Evolutionary conservation across 129 eudicot genomes (phyloP).

Genomic region (Saposhnikovia divaricata): DNA sequence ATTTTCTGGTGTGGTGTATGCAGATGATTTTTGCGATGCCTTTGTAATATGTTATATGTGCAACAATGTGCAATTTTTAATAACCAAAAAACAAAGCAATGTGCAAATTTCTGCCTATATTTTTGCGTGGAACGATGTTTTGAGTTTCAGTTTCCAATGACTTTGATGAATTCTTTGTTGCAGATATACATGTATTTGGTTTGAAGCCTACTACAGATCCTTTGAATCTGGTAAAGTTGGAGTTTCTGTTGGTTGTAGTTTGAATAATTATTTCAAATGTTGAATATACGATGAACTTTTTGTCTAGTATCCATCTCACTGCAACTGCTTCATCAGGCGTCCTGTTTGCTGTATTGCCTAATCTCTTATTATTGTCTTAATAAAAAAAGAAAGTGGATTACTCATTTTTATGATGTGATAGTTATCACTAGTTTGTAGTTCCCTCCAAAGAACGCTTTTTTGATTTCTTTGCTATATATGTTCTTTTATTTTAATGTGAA

Average conservation of each 20-base stretch:
- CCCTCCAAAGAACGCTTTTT: neutral
- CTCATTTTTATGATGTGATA: neutral
- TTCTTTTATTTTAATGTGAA: constrained; percentile 24
- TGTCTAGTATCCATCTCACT: neutral
- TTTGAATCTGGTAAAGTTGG: constrained; percentile 56
- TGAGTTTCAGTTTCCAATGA: constrained; percentile 4
- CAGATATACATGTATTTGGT: constrained; percentile 87
- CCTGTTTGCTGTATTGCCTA: neutral
- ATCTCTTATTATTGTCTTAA: neutral
- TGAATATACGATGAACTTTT: neutral
- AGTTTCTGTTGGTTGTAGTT: constrained; percentile 12
- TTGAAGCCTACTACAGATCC: constrained; percentile 80
- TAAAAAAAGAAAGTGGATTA: neutral
- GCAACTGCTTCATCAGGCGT: neutral
- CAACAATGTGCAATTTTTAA: neutral
- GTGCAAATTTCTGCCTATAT: neutral
- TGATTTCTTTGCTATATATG: constrained; percentile 1
- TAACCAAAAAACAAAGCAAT: neutral
- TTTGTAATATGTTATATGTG: neutral
- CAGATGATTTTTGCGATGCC: constrained; percentile 4
- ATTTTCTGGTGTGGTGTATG: constrained; percentile 2
- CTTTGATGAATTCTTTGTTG: constrained; percentile 21
- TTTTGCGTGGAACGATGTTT: constrained; percentile 12
- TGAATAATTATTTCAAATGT: neutral
- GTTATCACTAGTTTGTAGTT: neutral